Evolutionary conservation across 331 rosid species (phyloP).

Genomic region (Phaseolus coccineus): DNA sequence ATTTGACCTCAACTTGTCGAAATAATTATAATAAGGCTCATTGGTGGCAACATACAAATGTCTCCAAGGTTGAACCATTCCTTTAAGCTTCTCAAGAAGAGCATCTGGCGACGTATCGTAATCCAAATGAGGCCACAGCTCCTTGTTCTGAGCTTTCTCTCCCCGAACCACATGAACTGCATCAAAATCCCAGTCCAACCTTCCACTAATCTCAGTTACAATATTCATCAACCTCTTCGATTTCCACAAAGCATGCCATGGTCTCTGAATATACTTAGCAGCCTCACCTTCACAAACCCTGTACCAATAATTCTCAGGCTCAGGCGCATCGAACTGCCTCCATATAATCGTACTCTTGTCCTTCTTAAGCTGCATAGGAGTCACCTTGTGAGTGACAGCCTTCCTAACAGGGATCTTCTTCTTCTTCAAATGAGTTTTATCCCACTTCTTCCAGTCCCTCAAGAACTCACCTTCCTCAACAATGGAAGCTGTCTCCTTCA

Average conservation of each 20-base stretch:
- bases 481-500: constrained; percentile 79
- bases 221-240: constrained; percentile 97
- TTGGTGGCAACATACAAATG: constrained; percentile 90
- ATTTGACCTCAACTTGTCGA: constrained; percentile 89
- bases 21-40: constrained; percentile 89
- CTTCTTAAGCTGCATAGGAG: constrained; percentile 87
- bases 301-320: constrained; percentile 98
- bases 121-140: constrained; percentile 94
- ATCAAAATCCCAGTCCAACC: constrained; percentile 99
- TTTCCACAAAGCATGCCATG: constrained; percentile 98
- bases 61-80: constrained; percentile 87
- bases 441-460: constrained; percentile 93
- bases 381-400: constrained; percentile 71
- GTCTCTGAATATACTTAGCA: constrained; percentile 82
- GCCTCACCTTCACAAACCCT: constrained; percentile 97
- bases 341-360: constrained; percentile 72
- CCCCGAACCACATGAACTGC: constrained; percentile 94
- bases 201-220: constrained; percentile 84
- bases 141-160: constrained; percentile 87
- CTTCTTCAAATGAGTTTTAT: constrained; percentile 64
- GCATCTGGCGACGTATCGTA: constrained; percentile 84
- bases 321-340: constrained; percentile 94
- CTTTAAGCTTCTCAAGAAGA: constrained; percentile 77
- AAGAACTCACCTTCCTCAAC: constrained; percentile 91
- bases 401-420: constrained; percentile 74